Base-by-base conservation (phyloP, 1,284 basidiomycete species). In the Naganishia sp. region DNA sequence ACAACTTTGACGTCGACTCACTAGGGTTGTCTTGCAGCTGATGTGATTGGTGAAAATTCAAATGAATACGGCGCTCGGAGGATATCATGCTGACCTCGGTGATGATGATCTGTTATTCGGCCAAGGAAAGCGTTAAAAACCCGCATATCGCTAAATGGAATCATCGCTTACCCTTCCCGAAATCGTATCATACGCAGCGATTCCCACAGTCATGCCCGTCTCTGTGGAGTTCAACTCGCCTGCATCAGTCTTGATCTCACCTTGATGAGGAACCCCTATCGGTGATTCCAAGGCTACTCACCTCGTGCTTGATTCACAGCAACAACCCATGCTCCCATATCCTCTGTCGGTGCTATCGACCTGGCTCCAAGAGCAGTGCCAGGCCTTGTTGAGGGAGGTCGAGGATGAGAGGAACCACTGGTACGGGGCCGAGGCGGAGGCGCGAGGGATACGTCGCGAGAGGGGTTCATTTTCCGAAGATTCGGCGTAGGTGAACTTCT, bases 1-100 rank as follows among this genome's bases (percentile, higher is more conserved):
- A 11, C 18, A 21, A 63, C 18, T 15, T 21, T 11, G 36, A 9
- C 9, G 23, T 23, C 31, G 6, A 63, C 72, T 61, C 28, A 75
- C 75, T 90, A 66, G 88, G 84, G 70, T 87, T 88, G 73, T 93
- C 90, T 43, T 88, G 85, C 28, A 92, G 82, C 90, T 93, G 73
- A 7, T 66, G 56, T 46, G 56, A 31, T 6, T 55, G 2, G 36
- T 25, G 53, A 9, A 25, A 28, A 33, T 39, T 60, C 48, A 48
- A 10, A 13, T 16, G 57, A 52, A 25, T 31, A 52, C 9, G 4
- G 21, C 23, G n/a, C 7, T 11, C 6, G 61, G 11, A 16, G 23
- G 7, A 0, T 11, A 25, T 54, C 10, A 13, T 16, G 45, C 70
- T 55, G 63, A 72, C 75, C 63, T 75, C 74, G 1, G 74, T 73